Percentiles rank a stretch among this genome's conserved stretches.
These are phyloP conservation scores for Xylaria hypoxylon DNA, from an alignment of 2,329 filamentous ascomycete species.

Conservation along the genomic window DNA sequence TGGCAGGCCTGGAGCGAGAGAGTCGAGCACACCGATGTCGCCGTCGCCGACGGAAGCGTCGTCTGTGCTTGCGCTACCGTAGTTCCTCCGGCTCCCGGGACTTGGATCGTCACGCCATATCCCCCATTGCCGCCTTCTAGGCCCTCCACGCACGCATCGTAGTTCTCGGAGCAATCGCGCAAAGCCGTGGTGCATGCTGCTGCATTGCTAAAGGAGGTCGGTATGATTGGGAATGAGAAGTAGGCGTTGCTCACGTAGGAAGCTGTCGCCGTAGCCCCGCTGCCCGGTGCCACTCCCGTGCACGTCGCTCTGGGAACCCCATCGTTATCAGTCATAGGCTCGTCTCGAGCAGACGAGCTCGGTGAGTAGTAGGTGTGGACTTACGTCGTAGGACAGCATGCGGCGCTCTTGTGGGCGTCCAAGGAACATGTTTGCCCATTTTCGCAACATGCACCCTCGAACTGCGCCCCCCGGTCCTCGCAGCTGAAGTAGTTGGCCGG, in stretches of 20 bases:
- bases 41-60: constrained; percentile 58
- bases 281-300: constrained; percentile 64
- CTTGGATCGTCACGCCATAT: constrained; percentile 67
- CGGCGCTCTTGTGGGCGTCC: constrained; percentile 61
- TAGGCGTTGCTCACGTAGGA: constrained; percentile 69
- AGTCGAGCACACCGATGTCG: constrained; percentile 67
- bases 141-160: constrained; percentile 63
- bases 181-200: constrained; percentile 65
- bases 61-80: constrained; percentile 60
- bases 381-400: constrained; percentile 66
- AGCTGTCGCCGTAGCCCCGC: constrained; percentile 52
- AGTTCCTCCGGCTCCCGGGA: constrained; percentile 64
- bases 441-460: constrained; percentile 63
- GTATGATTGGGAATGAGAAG: constrained; percentile 70
- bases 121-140: constrained; percentile 57
- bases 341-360: background rate
- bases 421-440: constrained; percentile 63
- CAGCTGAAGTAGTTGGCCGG: constrained; percentile 64
- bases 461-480: constrained; percentile 59
- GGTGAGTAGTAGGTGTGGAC: constrained; percentile 39
- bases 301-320: constrained; percentile 60
- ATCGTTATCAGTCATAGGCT: constrained; percentile 20
- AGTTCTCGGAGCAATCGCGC: constrained; percentile 65
- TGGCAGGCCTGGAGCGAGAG: constrained; percentile 65
- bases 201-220: constrained; percentile 63